These are phyloP conservation scores for Ascochyta rabiei DNA, from an alignment of 2,329 filamentous ascomycete genomes.

Conservation along the genomic window DNA sequence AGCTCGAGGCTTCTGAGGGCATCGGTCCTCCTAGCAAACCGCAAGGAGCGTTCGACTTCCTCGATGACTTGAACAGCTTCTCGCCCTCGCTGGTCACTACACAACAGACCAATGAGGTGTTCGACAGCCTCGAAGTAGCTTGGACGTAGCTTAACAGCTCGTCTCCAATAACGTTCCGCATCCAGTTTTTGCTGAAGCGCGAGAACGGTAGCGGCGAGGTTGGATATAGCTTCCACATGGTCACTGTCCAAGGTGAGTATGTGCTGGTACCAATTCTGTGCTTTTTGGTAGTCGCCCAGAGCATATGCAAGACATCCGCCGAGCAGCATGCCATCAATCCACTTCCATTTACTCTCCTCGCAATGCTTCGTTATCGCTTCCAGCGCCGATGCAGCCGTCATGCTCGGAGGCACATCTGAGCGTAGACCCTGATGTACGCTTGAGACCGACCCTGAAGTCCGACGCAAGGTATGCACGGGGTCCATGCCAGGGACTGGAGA, in stretches of 20 bases:
- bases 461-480: slow-evolving; percentile 37
- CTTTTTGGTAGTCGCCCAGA: slow-evolving; percentile 80
- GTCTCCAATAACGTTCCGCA: slow-evolving; percentile 83
- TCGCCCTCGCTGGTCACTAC: slow-evolving; percentile 76
- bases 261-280: slow-evolving; percentile 74
- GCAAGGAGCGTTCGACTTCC: slow-evolving; percentile 77
- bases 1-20: slow-evolving; percentile 58
- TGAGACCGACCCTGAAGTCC: slow-evolving; percentile 44
- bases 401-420: slow-evolving; percentile 40
- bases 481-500: slow-evolving; percentile 33
- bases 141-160: slow-evolving; percentile 81
- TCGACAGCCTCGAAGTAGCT: slow-evolving; percentile 95
- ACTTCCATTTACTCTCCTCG: slow-evolving; percentile 57
- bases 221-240: slow-evolving; percentile 92
- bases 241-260: slow-evolving; percentile 65
- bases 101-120: slow-evolving; percentile 87
- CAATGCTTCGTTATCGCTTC: slow-evolving; percentile 46
- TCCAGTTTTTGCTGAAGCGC: slow-evolving; percentile 82
- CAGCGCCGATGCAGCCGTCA: slow-evolving; percentile 46
- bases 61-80: slow-evolving; percentile 89
- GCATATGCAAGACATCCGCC: slow-evolving; percentile 93
- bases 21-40: slow-evolving; percentile 55
- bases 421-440: slow-evolving; percentile 35
- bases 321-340: slow-evolving; percentile 91
- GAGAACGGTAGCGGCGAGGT: slow-evolving; percentile 86